Evolutionary conservation across 139 green algal genomes (phyloP), one percentile per base, ranked within the genome.

Genomic region (Diplosphaera chodatii): DNA sequence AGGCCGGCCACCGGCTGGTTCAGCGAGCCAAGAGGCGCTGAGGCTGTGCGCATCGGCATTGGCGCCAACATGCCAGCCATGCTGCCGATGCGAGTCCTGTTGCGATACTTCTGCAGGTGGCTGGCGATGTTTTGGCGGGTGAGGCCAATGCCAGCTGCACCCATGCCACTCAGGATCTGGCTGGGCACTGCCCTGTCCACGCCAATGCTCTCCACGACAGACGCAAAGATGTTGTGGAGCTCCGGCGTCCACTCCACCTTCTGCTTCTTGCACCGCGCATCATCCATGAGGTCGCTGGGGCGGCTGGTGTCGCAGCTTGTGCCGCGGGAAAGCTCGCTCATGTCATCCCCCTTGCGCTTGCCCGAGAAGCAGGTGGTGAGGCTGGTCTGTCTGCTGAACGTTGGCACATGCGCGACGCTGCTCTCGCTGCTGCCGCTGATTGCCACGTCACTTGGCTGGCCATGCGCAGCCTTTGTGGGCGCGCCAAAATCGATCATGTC

Each of bases 61-160:
- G 48, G 48, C 13, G 48, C 48, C 3, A 18, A 23, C 18, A 25
- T 18, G 48, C 48, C 48, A 18, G 10, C 18, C 16, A 23, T 3
- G 48, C 48, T 59, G 13, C 10, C 25, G 48, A 10, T 27, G 48
- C 48, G 18, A 18, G 13, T 27, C 59, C 59, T 31, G 59, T 65
- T 65, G 23, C 74, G 70, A 65, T 83, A 84, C 63, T 85, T 84
- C 66, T 89, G 84, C 29, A 89, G 71, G 71, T 89, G 84, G 63
- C 68, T 81, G 64, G 84, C 84, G 32, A 89, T 80, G 77, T 89
- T 89, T 32, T 89, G 78, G 21, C 84, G 70, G 18, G 84, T 89
- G 27, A 89, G 68, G 40, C 70, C 84, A 0, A 33, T 30, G 18
- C 82, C 83, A 3, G 27, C 37, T 8, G 22, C 63, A 3, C 80